Evolutionary conservation across 2,329 filamentous ascomycete species (phyloP), one percentile per base, ranked within the genome.

Genomic region (Talaromyces piceae): DNA sequence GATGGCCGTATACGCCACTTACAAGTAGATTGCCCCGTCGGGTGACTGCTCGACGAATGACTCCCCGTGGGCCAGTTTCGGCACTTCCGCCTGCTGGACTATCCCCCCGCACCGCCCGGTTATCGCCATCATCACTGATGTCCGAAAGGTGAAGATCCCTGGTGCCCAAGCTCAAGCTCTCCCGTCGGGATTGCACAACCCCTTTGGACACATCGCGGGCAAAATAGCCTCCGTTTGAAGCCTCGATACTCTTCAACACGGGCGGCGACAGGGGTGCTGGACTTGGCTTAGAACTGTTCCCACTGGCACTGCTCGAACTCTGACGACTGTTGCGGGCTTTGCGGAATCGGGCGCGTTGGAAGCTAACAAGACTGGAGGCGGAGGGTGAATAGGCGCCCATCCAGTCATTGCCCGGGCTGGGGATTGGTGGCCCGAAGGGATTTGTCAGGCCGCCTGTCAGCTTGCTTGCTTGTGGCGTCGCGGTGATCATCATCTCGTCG

Each of bases 121-220:
- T 77, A 54, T 91, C 87, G 12, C 88, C 86, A 62, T 85, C 88
- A 61, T 95, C 91, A 58, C 85, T 90, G 3, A 88, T 81, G 49
- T 82, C 83, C 9, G 81, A 84, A 20, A 96, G 86, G 57, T 93
- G 86, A 18, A 96, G 72, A 60, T 95, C 89, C 58, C 93, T 91
- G 13, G 91, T 91, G 31, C 91, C 89, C 74, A 93, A 83, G 58
- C 88, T 94, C 54, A 97, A 83, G 66, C 89, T 95, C 68, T 96
- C 91, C 41, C 91, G 79, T 41, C 91, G 79, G 7, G 86, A 78
- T 39, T 76, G 67, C 6, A 73, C 67, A 48, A 66, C 74, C 48
- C 72, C 71, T 51, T 73, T 73, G 5, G 71, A 69, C 37, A 74
- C 68, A 52, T 78, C 76, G 41, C 71, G 67, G 2, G 73, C 73